phyloP scores from a whole-genome alignment of 164 flowering plant species.

The Chimonanthus salicifolius region DNA sequence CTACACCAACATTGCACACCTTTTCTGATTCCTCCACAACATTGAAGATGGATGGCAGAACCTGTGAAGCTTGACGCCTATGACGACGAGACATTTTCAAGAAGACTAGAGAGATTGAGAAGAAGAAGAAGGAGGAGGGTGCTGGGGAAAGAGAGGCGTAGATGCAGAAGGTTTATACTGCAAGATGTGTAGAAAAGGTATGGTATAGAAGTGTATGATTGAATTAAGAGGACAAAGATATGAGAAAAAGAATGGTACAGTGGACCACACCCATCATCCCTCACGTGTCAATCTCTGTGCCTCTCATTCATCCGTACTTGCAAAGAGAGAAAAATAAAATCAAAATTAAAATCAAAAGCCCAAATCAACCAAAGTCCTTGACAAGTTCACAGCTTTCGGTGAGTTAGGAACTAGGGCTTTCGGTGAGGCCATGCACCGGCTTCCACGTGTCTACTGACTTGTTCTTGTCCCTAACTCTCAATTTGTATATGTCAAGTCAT shows the following conservation, averaged over 20 bases:
- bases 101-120: not conserved
- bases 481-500: too few relatives aligned
- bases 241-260: not conserved
- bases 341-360: too few relatives aligned
- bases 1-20: not conserved
- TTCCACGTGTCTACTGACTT: too few relatives aligned
- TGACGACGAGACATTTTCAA: not conserved
- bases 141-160: not conserved
- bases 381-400: too few relatives aligned
- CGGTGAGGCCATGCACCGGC: too few relatives aligned
- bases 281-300: not conserved
- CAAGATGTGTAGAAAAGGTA: too few relatives aligned
- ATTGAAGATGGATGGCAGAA: not conserved
- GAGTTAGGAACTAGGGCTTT: too few relatives aligned
- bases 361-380: too few relatives aligned
- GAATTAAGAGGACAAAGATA: not conserved
- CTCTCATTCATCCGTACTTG: not conserved
- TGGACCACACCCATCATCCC: not conserved
- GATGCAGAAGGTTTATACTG: not conserved
- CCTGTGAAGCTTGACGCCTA: not conserved
- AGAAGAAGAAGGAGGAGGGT: not conserved
- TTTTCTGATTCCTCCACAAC: not conserved
- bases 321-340: too few relatives aligned
- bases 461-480: too few relatives aligned
- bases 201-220: too few relatives aligned